Conservation (phyloP, 177 flowering plant species). For the Vitis hybrid region DNA sequence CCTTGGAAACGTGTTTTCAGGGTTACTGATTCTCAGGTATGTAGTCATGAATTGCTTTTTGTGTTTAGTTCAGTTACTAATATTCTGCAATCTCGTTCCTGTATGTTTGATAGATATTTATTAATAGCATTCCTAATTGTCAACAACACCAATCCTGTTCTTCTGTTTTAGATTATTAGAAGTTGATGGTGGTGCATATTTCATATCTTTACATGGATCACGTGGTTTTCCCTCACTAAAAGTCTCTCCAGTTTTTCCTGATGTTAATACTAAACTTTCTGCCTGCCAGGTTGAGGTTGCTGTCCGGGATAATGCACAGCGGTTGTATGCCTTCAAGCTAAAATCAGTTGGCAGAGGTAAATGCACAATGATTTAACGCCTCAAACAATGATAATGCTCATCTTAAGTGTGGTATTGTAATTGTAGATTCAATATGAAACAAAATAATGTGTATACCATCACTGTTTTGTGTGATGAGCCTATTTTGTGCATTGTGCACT, state of each 20-base stretch:
- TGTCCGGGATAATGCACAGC: conserved; percentile 89
- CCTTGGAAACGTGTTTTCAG: conserved; percentile 99
- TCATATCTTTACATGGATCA: background rate
- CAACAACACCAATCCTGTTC: background rate
- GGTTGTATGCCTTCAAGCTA: conserved; percentile 65
- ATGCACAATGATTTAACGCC: background rate
- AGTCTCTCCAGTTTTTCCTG: background rate
- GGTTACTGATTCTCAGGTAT: conserved; percentile 93
- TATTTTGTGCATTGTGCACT: too few species aligned
- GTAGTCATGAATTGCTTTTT: background rate
- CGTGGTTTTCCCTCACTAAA: background rate
- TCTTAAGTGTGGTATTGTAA: too few species aligned
- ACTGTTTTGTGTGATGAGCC: too few species aligned
- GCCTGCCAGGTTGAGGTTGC: conserved; percentile 86
- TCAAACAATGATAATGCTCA: too few species aligned
- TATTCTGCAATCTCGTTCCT: background rate
- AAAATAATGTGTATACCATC: too few species aligned
- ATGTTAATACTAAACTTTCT: background rate
- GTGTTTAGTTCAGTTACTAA: background rate
- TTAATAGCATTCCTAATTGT: background rate
- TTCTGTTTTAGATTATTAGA: background rate
- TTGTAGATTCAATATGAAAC: too few species aligned
- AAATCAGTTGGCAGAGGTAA: conserved; percentile 73
- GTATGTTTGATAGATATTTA: background rate
- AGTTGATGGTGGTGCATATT: background rate